phyloP scores from a whole-genome alignment of 2,329 filamentous ascomycete species.

The Hortaea sp. region DNA sequence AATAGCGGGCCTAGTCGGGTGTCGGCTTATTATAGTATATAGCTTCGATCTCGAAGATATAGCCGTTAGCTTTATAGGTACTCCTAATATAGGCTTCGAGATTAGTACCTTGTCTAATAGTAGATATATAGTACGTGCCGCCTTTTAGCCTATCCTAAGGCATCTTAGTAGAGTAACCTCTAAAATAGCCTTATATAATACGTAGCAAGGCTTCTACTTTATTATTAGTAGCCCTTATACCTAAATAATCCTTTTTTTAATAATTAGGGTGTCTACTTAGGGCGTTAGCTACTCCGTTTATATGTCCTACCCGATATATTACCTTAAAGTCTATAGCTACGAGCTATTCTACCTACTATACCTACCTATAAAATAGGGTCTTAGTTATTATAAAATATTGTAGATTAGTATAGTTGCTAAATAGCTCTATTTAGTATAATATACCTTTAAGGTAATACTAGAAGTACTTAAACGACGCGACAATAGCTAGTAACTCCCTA shows the following conservation, averaged over 20 bases:
- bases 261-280: slow-evolving; percentile 7
- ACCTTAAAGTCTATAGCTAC: slow-evolving; percentile 13
- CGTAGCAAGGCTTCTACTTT: background rate
- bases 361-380: slow-evolving; percentile 3
- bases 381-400: slow-evolving; percentile 9
- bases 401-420: slow-evolving; percentile 10
- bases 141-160: too few relatives aligned
- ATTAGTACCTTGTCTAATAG: background rate
- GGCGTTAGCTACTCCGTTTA: background rate
- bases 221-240: background rate
- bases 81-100: background rate
- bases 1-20: too few relatives aligned
- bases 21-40: too few relatives aligned
- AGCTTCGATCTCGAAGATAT: too few relatives aligned
- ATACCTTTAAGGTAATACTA: slow-evolving; percentile 9
- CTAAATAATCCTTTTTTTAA: slow-evolving; percentile 8
- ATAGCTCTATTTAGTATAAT: slow-evolving; percentile 4
- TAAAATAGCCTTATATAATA: background rate
- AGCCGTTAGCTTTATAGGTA: too few relatives aligned
- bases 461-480: slow-evolving; percentile 7
- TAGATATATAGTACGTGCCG: background rate
- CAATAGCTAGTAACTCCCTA: slow-evolving; percentile 10
- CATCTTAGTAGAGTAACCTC: too few relatives aligned
- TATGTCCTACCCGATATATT: background rate
- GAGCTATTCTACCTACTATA: slow-evolving; percentile 7